Evolutionary conservation across 495 filamentous ascomycete species (phyloP), one percentile per base, ranked within the genome.

Genomic region (Neurospora sp.): DNA sequence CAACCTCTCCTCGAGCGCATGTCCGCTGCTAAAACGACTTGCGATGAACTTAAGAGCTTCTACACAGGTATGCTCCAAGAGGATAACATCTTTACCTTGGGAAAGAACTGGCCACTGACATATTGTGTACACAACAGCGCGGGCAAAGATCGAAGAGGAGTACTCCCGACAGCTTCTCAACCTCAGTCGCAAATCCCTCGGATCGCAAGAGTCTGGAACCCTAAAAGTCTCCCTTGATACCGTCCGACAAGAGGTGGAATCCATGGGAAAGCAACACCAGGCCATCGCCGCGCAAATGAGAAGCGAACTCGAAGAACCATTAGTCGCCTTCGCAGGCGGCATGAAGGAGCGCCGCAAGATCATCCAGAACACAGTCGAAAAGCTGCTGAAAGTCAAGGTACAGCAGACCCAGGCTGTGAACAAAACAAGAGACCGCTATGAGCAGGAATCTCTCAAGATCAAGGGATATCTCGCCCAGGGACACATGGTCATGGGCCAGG

Each of bases 401-500:
- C 92, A 95, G 80, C 96, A 99, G 79, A 98, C 95, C 4, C 87
- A 92, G 66, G 79, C 87, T 42, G 94, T 97, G 38, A 98, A 98
- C 84, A 98, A 98, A 93, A 91, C 94, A 35, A 88, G 96, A 37
- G 96, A 99, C 84, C 89, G 90, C 38, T 99, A 94, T 76, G 96
- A 99, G 81, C 94, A 98, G 81, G 96, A 99, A 72, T 98, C 94
- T 78, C 86, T 99, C 20, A 95, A 96, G 79, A 98, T 99, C 77
- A 99, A 99, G 79, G 96, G 96, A 23, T 99, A 98, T 77, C 88
- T 98, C 20, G 96, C 96, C 10, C 96, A 99, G 82, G 96, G 96
- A 20, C 96, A 99, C 79, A 99, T 99, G 96, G 96, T 99, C 46
- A 98, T 98, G 96, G 96, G 96, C 12, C 96, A 99, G 74, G 96